A percentile compares a stretch with the other conserved stretches of the same genome.
These are phyloP conservation scores for Hanseniaspora jakobsenii DNA, from an alignment of 805 yeast species.

Conservation along the genomic window DNA sequence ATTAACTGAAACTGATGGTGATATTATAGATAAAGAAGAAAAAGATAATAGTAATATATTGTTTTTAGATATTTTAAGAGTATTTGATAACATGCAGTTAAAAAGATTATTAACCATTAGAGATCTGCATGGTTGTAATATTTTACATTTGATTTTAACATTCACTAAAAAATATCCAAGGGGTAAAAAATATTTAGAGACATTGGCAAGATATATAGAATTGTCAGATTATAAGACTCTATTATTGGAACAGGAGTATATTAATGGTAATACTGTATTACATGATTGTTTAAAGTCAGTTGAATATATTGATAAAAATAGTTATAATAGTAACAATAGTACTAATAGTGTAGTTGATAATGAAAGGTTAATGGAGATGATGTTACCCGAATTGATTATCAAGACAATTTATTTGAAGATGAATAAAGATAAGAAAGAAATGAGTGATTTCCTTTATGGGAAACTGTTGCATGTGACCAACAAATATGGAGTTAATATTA, in stretches of 20 bases:
- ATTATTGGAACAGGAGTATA: background rate
- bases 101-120: slow-evolving; percentile 1
- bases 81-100: slow-evolving; percentile 33
- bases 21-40: too few relatives aligned
- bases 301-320: too few relatives aligned
- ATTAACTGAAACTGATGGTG: too few relatives aligned
- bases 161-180: slow-evolving; percentile 38
- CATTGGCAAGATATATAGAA: background rate
- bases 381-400: too few relatives aligned
- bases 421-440: too few relatives aligned
- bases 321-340: too few relatives aligned
- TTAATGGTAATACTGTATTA: background rate
- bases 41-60: background rate
- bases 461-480: too few relatives aligned
- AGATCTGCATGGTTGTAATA: slow-evolving; percentile 9
- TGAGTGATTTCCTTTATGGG: too few relatives aligned
- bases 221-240: background rate
- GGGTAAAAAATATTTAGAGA: slow-evolving; percentile 17
- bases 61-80: slow-evolving; percentile 64
- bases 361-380: too few relatives aligned
- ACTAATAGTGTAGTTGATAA: too few relatives aligned
- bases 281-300: background rate
- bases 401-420: too few relatives aligned
- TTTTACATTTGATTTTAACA: slow-evolving; percentile 68
- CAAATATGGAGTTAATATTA: too few relatives aligned